Conservation (phyloP, 192 early-diverging fungal species). For the Oehlia diaphana region DNA sequence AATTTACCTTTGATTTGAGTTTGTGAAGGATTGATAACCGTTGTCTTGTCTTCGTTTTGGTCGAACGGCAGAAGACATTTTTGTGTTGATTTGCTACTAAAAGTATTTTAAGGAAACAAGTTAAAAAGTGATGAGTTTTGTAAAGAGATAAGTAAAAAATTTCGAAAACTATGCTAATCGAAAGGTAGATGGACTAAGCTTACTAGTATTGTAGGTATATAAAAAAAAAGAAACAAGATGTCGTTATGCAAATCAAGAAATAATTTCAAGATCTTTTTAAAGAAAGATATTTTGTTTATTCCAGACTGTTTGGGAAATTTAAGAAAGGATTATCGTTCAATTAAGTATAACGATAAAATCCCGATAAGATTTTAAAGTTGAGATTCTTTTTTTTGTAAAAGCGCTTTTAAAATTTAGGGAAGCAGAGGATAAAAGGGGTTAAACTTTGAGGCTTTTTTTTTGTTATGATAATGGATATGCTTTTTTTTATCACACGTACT, state of each 20-base stretch:
- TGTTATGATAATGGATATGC: not conserved
- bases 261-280: not conserved
- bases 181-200: not conserved
- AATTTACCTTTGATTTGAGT: not conserved
- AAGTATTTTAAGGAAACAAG: not conserved
- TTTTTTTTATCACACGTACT: no score
- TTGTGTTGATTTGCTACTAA: not conserved
- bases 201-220: not conserved
- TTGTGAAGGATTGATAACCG: slow-evolving; percentile 2
- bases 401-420: not conserved
- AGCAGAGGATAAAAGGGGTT: not conserved
- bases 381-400: not conserved
- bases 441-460: not conserved
- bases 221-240: not conserved
- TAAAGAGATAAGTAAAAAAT: not conserved
- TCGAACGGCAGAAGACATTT: slow-evolving; percentile 4
- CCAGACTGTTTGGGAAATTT: not conserved
- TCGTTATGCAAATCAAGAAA: not conserved
- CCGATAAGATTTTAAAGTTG: not conserved
- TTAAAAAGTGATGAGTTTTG: not conserved
- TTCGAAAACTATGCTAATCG: not conserved
- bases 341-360: not conserved
- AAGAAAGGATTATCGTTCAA: not conserved
- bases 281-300: not conserved
- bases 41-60: slow-evolving; percentile 10